These are phyloP conservation scores for Coemansia sp. DNA, from an alignment of 192 early-diverging fungal species.

Conservation along the genomic window DNA sequence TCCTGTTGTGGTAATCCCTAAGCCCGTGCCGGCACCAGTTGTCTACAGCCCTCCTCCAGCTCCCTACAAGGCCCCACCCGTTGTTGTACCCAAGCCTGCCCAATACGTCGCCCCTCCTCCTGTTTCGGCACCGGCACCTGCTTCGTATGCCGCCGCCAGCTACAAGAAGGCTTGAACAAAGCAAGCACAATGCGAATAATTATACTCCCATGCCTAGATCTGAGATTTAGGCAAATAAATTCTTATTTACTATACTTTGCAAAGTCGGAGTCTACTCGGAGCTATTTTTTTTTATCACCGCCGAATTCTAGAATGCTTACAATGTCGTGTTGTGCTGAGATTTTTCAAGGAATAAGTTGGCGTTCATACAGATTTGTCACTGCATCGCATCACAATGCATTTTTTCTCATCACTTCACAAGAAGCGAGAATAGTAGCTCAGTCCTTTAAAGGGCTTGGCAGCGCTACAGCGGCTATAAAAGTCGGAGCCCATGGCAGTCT, in stretches of 20 bases:
- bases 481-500: too few relatives aligned
- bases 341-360: too few relatives aligned
- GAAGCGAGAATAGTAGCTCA: too few relatives aligned
- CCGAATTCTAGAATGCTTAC: too few relatives aligned
- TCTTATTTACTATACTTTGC: not conserved
- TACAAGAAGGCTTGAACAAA: slow-evolving; percentile 4
- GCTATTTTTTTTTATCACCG: too few relatives aligned
- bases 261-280: too few relatives aligned
- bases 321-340: too few relatives aligned
- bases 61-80: slow-evolving; percentile 13
- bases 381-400: too few relatives aligned
- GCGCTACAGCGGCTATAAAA: too few relatives aligned
- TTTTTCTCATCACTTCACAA: too few relatives aligned
- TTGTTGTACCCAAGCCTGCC: slow-evolving; percentile 2
- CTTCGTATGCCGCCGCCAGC: slow-evolving; percentile 3
- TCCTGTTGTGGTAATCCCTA: not conserved
- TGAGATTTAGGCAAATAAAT: not conserved
- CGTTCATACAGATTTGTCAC: too few relatives aligned
- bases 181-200: not conserved
- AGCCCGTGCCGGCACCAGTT: slow-evolving; percentile 6
- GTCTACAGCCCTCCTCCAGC: slow-evolving; percentile 21
- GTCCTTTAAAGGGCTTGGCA: too few relatives aligned
- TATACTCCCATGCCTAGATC: not conserved
- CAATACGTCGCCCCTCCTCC: slow-evolving; percentile 7
- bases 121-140: slow-evolving; percentile 12